Evolutionary conservation across 768 basidiomycete species (phyloP).

Genomic region (Baorangia bicolor): DNA sequence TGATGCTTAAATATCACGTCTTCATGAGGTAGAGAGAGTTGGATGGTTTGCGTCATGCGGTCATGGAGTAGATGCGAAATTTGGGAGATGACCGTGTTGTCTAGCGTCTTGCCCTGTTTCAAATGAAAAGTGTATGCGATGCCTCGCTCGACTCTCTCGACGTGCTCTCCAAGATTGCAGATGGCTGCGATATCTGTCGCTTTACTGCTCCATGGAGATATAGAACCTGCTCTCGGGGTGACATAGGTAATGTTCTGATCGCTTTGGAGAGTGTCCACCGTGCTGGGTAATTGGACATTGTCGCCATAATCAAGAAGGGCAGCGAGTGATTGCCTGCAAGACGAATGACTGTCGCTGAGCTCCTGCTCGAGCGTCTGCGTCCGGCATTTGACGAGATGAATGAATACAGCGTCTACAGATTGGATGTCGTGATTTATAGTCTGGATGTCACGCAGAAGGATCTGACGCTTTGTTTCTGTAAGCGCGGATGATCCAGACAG

Average conservation of each 20-base stretch:
- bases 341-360: constrained; percentile 44
- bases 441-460: constrained; percentile 62
- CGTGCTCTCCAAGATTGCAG: constrained; percentile 70
- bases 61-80: constrained; percentile 83
- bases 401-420: constrained; percentile 78
- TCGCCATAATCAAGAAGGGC: constrained; percentile 86
- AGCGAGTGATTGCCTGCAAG: constrained; percentile 54
- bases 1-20: constrained; percentile 58
- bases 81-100: constrained; percentile 44
- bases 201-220: constrained; percentile 99
- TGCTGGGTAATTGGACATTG: constrained; percentile 51
- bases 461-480: constrained; percentile 66
- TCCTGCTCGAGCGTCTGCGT: constrained; percentile 45
- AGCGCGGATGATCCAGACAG: constrained; percentile 76
- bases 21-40: constrained; percentile 57
- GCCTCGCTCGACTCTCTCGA: constrained; percentile 88
- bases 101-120: constrained; percentile 39
- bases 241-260: constrained; percentile 60
- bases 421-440: constrained; percentile 47
- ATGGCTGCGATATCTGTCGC: constrained; percentile 92
- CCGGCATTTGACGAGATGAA: constrained; percentile 78
- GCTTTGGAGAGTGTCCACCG: constrained; percentile 35
- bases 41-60: constrained; percentile 91
- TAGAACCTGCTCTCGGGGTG: constrained; percentile 81
- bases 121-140: constrained; percentile 63